These are phyloP conservation scores for Dendrobium nobile DNA, from an alignment of 106 monocot genomes.

Conservation along the genomic window DNA sequence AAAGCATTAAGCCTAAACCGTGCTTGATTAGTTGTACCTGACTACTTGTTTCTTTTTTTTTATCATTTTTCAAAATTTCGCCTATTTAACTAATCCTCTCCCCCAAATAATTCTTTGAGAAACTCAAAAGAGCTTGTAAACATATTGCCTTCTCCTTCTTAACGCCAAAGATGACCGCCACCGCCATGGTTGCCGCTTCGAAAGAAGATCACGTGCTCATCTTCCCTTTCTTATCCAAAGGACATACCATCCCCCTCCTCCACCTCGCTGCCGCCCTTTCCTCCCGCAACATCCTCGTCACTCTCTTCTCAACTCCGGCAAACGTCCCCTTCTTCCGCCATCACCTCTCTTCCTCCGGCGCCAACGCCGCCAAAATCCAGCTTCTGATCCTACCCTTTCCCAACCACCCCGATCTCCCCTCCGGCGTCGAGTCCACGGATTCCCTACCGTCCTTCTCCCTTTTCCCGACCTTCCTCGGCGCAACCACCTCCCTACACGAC, in stretches of 20 bases:
- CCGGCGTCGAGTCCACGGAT: slow-evolving; percentile 26
- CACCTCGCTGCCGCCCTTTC: slow-evolving; percentile 26
- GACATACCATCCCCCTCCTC: slow-evolving; percentile 48
- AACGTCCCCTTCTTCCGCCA: slow-evolving; percentile 30
- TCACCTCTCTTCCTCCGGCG: slow-evolving; percentile 3
- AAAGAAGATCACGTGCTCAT: slow-evolving; percentile 2
- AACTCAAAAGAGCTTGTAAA: too few relatives aligned
- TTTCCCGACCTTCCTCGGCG: slow-evolving; percentile 11
- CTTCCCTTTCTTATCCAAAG: slow-evolving; percentile 49
- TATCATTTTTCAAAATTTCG: too few relatives aligned
- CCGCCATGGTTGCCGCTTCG: neutral
- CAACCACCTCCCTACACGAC: slow-evolving; percentile 8
- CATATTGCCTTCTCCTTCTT: too few relatives aligned
- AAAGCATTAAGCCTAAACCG: too few relatives aligned
- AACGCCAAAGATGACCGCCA: neutral
- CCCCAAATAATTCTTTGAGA: too few relatives aligned
- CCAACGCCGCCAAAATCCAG: neutral
- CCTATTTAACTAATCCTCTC: too few relatives aligned
- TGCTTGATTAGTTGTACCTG: too few relatives aligned
- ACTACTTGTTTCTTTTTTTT: too few relatives aligned
- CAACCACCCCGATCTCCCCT: slow-evolving; percentile 10
- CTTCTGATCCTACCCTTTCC: slow-evolving; percentile 14
- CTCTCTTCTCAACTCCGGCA: slow-evolving; percentile 41
- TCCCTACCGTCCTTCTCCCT: slow-evolving; percentile 20
- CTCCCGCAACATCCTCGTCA: slow-evolving; percentile 15